A percentile compares a stretch with the other conserved stretches of the same genome.
Evolutionary conservation across 2,329 filamentous ascomycete genomes (phyloP).

Genomic region (Hypoxylon sp.): DNA sequence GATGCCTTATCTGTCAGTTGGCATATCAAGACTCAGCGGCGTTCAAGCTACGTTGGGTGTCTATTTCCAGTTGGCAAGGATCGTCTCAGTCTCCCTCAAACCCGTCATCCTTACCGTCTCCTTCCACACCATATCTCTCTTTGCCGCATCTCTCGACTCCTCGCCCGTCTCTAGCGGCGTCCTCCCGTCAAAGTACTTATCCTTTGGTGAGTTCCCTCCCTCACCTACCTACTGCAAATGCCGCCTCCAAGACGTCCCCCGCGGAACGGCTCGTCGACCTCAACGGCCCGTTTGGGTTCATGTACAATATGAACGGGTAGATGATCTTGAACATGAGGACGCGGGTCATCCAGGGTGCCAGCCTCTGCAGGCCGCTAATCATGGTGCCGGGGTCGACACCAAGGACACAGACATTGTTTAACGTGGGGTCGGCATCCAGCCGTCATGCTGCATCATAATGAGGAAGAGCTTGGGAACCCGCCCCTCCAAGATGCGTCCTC

Average conservation of each 20-base stretch:
- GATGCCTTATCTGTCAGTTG: neutral
- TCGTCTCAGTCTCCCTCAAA: constrained; percentile 31
- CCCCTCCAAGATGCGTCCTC: neutral
- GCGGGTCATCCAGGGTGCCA: neutral
- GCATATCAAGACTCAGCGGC: no score
- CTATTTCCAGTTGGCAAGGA: constrained; percentile 11
- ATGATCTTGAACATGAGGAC: constrained; percentile 5
- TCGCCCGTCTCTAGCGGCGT: constrained; percentile 15
- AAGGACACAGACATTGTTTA: neutral
- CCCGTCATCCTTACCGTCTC: constrained; percentile 29
- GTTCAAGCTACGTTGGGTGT: no score
- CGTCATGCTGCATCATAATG: constrained; percentile 5
- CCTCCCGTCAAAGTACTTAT: constrained; percentile 28
- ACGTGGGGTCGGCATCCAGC: neutral
- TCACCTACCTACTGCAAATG: neutral
- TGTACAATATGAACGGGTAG: neutral
- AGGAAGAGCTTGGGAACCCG: neutral
- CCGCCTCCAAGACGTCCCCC: neutral
- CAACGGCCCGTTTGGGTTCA: neutral
- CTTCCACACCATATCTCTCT: constrained; percentile 42
- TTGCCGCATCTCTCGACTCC: constrained; percentile 35
- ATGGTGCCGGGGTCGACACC: neutral
- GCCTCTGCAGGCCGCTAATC: neutral
- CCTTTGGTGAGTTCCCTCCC: constrained; percentile 3
- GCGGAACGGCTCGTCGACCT: neutral